Percentiles rank a stretch among this genome's conserved stretches.
Conservation (phyloP, 108 stramenopile species). For the Aureococcus anophagefferens region DNA sequence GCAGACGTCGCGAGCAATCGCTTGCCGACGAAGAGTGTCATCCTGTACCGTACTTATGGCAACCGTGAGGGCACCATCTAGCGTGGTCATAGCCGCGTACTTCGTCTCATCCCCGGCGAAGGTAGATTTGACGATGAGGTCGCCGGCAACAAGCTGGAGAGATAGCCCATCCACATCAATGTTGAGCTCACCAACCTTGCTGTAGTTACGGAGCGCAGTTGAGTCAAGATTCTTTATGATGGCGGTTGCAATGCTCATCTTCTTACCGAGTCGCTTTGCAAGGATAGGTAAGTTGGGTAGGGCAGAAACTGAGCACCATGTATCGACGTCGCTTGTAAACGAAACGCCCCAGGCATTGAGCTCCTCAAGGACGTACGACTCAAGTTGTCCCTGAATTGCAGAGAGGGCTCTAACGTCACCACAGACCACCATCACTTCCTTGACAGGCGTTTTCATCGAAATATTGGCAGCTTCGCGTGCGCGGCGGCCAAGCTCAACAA, state of each 20-base stretch:
- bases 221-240: slow-evolving; percentile 23
- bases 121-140: slow-evolving; percentile 71
- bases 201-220: slow-evolving; percentile 58
- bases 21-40: slow-evolving; percentile 75
- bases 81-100: slow-evolving; percentile 70
- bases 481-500: slow-evolving; percentile 82
- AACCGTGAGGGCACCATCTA: slow-evolving; percentile 81
- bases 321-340: slow-evolving; percentile 66
- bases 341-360: slow-evolving; percentile 84
- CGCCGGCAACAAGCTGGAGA: slow-evolving; percentile 59
- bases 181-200: slow-evolving; percentile 52
- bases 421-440: slow-evolving; percentile 75
- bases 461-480: slow-evolving; percentile 87
- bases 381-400: no score
- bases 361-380: slow-evolving; percentile 85
- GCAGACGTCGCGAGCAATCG: slow-evolving; percentile 83
- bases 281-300: slow-evolving; percentile 76
- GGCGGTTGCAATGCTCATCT: slow-evolving; percentile 56
- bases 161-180: slow-evolving; percentile 62
- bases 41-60: slow-evolving; percentile 91
- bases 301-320: slow-evolving; percentile 81
- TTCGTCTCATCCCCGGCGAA: slow-evolving; percentile 82
- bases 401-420: no score
- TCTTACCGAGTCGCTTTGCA: slow-evolving; percentile 89
- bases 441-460: slow-evolving; percentile 78